A percentile compares a stretch with the other conserved stretches of the same genome.
Evolutionary conservation across 2,329 filamentous ascomycete species (phyloP).

Genomic region (Aspergillus pseudoglaucus): DNA sequence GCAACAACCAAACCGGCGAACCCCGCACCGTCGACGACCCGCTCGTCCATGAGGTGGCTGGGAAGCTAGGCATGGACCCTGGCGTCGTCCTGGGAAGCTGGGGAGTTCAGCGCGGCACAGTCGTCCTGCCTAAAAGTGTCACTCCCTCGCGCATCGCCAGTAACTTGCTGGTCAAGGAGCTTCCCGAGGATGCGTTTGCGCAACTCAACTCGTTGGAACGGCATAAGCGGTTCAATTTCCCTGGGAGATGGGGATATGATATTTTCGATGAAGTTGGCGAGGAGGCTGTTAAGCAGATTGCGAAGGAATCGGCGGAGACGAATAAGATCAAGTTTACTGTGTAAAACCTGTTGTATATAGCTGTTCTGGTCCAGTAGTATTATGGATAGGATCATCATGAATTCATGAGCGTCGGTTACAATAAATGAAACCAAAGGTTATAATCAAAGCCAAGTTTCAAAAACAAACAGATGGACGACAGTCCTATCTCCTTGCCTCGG

Average conservation of each 20-base stretch:
- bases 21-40: conserved; percentile 50
- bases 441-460: too few species aligned
- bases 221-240: conserved; percentile 29
- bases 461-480: too few species aligned
- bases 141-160: conserved; percentile 44
- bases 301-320: conserved; percentile 8
- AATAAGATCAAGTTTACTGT: conserved; percentile 19
- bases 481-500: too few species aligned
- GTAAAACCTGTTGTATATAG: conserved; percentile 3
- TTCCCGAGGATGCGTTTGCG: conserved; percentile 20
- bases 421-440: too few species aligned
- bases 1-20: conserved; percentile 44
- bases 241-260: conserved; percentile 25
- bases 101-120: conserved; percentile 48
- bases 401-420: too few species aligned
- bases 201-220: conserved; percentile 23
- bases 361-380: too few species aligned
- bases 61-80: conserved; percentile 52
- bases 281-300: conserved; percentile 14
- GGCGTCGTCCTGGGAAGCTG: conserved; percentile 50
- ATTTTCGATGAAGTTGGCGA: conserved; percentile 29
- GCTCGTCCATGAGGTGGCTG: conserved; percentile 54
- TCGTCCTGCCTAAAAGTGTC: conserved; percentile 50
- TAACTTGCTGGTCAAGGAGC: conserved; percentile 34
- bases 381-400: too few species aligned